Base-by-base conservation (phyloP, 2,329 filamentous ascomycete genomes). In the Aspergillus fumigatiaffinis region DNA sequence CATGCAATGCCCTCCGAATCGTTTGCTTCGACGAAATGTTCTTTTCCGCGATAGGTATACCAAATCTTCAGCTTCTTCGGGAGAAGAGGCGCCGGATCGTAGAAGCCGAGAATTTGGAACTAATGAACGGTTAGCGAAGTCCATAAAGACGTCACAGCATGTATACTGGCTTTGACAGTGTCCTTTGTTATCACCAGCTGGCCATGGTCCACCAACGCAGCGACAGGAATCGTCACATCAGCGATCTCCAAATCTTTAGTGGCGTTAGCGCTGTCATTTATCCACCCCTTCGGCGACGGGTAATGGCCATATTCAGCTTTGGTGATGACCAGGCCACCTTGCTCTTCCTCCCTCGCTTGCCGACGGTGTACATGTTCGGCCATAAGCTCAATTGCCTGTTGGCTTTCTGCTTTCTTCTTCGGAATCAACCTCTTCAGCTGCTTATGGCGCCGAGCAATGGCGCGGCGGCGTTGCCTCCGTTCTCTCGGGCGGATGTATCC, bases 181-280 rank as follows among this genome's bases (percentile, higher is more conserved):
- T 69, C 65, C 23, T 66, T 60, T n/a, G 72, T 59, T 28, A 79
- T 73, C 42, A 70, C 63, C 52, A 78, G 63, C 60, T 78, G 76
- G 23, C 73, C 67, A 35, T 69, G 70, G 49, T 77, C 73, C 12
- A 79, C 76, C 53, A 77, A 64, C n/a, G 73, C 73, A 54, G 76
- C 76, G n/a, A 78, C 70, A 4, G 76, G 73, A 32, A 77, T 71
- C 2, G 76, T 77, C 29, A 78, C 76, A 64, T 78, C 74, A 14
- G 70, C 68, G 3, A 70, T 58, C 28, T 70, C 66, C 21, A 63
- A 57, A 28, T 71, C 68, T 8, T 55, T 60, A 20, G 58, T 60
- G 14, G 60, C 63, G 10, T 55, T 60, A n/a, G 58, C 60, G 14
- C 61, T 63, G 12, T 52, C 54, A 29, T 64, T 64, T 8, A 56